A percentile compares a stretch with the other conserved stretches of the same genome.
These are phyloP conservation scores for Fragaria ananassa DNA, from an alignment of 306 rosid species.

Conservation along the genomic window DNA sequence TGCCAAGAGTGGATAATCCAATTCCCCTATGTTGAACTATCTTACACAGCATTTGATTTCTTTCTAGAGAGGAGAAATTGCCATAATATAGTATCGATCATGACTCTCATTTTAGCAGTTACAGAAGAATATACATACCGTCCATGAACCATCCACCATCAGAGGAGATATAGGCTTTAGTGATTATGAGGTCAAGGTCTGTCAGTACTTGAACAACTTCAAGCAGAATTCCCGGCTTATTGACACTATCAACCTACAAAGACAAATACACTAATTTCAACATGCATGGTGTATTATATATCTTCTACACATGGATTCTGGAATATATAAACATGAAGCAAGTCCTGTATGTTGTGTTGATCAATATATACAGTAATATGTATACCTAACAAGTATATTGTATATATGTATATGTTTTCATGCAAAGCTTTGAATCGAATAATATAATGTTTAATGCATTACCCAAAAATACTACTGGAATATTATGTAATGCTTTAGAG, in stretches of 20 bases:
- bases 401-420: not conserved
- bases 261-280: constrained; percentile 14
- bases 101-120: not conserved
- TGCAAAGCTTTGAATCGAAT: not conserved
- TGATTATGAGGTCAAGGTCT: constrained; percentile 73
- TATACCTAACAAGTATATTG: not conserved
- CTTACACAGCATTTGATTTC: not conserved
- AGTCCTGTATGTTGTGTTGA: not conserved
- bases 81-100: not conserved
- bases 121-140: constrained; percentile 33
- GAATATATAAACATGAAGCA: constrained; percentile 2
- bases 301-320: not conserved
- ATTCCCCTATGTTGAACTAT: not conserved
- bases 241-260: constrained; percentile 62
- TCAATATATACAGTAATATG: not conserved
- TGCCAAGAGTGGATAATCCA: not conserved
- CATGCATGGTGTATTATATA: not conserved
- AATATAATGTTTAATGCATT: not conserved
- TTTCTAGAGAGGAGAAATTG: not conserved
- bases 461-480: not conserved
- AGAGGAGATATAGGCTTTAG: constrained; percentile 80
- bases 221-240: constrained; percentile 84
- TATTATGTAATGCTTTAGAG: not conserved
- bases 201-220: constrained; percentile 77
- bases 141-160: constrained; percentile 97